phyloP scores from a whole-genome alignment of 495 filamentous ascomycete genomes.

The Talaromyces ruber region DNA sequence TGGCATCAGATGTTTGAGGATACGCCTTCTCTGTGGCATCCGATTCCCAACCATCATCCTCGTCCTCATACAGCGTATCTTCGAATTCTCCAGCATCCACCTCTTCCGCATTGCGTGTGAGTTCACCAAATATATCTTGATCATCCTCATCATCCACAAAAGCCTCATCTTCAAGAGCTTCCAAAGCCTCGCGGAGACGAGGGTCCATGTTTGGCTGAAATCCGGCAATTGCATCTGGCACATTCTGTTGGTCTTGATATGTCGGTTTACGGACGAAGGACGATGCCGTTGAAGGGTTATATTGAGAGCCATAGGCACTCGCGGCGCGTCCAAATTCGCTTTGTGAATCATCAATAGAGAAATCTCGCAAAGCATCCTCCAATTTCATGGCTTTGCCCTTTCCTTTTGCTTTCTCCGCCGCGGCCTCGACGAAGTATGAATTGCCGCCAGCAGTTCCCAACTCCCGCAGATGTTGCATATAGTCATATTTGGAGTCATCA shows the following conservation, averaged over 20 bases:
- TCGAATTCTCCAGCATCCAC: conserved; percentile 63
- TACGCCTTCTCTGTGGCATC: conserved; percentile 79
- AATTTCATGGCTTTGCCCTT: conserved; percentile 65
- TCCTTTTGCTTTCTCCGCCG: conserved; percentile 41
- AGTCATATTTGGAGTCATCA: conserved; percentile 89
- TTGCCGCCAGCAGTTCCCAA: conserved; percentile 51
- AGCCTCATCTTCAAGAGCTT: conserved; percentile 91
- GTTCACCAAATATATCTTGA: conserved; percentile 69
- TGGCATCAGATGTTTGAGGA: conserved; percentile 31
- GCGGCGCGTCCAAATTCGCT: conserved; percentile 32
- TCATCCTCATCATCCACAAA: conserved; percentile 81
- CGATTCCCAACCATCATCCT: conserved; percentile 84
- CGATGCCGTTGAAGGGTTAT: conserved; percentile 39
- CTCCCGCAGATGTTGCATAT: conserved; percentile 99
- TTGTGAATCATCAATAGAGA: conserved; percentile 45
- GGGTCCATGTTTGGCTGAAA: conserved; percentile 99
- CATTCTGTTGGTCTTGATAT: conserved; percentile 89
- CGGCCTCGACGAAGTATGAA: conserved; percentile 71
- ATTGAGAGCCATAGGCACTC: conserved; percentile 24
- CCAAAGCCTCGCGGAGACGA: conserved; percentile 79
- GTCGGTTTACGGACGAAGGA: conserved; percentile 63
- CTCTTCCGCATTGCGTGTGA: conserved; percentile 67
- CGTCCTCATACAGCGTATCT: conserved; percentile 46
- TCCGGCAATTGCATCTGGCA: conserved; percentile 82
- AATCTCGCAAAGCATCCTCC: conserved; percentile 69